Base-by-base conservation (phyloP, 345 rosid genomes). In the Rhizophora apiculata region DNA sequence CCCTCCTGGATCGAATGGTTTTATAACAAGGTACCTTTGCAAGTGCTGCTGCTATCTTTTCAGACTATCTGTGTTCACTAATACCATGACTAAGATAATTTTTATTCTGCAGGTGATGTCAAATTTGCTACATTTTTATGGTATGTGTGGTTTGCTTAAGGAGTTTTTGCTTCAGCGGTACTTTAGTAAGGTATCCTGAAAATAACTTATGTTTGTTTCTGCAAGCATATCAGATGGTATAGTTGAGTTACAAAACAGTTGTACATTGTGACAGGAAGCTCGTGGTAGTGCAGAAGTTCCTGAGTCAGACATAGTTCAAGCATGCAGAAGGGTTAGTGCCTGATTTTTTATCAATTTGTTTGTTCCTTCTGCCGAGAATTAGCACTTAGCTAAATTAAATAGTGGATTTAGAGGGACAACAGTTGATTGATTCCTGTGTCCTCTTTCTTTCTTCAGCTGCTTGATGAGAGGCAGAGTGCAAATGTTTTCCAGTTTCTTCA, bases 1-100 rank as follows among this genome's bases (percentile, higher is more conserved):
- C 98, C 99, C 46, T 92, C 99, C 36, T 96, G 98, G 98, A 82
- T 96, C 20, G 80, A 77, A 63, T 76, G 80, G 80, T 36, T 76
- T 31, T 76, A 71, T 52, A 76, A 76, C 76, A 76, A 76, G 76
- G 80, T 76, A 48, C 43, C 30, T 52, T 56, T 24, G 18, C 34
- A 21, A 55, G 51, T 70, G 46, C 37, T 51, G 11, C 8, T 32
- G 32, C 22, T n/a, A 20, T 62, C 15, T 56, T 18, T 6, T 39
- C 19, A 1, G 6, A 7, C 57, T 8, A 15, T 48, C 20, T 1
- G 1, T 19, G 48, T 24, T 20, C 16, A 27, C 32, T 19, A 1
- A 22, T 36, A 26, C 20, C n/a, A 31, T 64, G 43, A 37, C 53
- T 59, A 56, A 49, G 34, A 16, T 59, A 24, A 13, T 65, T n/a